phyloP scores from a whole-genome alignment of 805 yeast species.

The Barnettozyma sp. region DNA sequence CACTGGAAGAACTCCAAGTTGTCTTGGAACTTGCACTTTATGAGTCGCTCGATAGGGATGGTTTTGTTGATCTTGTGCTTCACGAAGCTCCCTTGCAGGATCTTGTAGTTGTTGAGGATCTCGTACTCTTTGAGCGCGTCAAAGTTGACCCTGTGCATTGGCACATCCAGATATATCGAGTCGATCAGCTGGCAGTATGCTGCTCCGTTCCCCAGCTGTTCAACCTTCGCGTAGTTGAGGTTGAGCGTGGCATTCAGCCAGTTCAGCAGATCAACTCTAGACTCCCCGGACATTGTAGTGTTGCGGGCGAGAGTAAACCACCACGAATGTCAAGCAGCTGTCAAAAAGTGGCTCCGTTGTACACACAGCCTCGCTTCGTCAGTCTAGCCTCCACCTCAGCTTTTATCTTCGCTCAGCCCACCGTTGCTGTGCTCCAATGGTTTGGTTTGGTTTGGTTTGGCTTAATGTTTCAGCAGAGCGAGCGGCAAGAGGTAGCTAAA shows the following conservation, averaged over 20 bases:
- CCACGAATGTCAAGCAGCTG: neutral
- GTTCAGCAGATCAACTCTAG: slow-evolving; percentile 72
- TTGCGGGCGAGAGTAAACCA: neutral
- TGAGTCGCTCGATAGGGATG: slow-evolving; percentile 73
- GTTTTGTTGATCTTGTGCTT: slow-evolving; percentile 63
- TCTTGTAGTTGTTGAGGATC: slow-evolving; percentile 70
- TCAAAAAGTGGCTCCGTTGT: neutral
- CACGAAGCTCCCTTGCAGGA: slow-evolving; percentile 74
- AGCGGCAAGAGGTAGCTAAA: too few species aligned
- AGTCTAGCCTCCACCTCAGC: too few species aligned
- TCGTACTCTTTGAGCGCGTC: slow-evolving; percentile 70
- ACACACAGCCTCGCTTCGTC: too few species aligned
- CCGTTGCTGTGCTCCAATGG: too few species aligned
- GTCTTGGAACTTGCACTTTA: slow-evolving; percentile 88
- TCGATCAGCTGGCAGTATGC: slow-evolving; percentile 91
- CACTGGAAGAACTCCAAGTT: slow-evolving; percentile 92
- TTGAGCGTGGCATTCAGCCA: slow-evolving; percentile 78
- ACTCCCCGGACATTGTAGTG: slow-evolving; percentile 34
- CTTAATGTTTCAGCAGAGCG: too few species aligned
- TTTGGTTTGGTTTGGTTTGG: too few species aligned
- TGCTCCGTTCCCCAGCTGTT: slow-evolving; percentile 94
- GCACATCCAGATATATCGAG: slow-evolving; percentile 74
- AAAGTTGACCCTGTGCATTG: slow-evolving; percentile 72
- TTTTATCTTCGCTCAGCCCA: too few species aligned
- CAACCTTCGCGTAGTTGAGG: slow-evolving; percentile 67